Evolutionary conservation across 78 protist species (phyloP).

Genomic region (Pelomyxa schiedti): DNA sequence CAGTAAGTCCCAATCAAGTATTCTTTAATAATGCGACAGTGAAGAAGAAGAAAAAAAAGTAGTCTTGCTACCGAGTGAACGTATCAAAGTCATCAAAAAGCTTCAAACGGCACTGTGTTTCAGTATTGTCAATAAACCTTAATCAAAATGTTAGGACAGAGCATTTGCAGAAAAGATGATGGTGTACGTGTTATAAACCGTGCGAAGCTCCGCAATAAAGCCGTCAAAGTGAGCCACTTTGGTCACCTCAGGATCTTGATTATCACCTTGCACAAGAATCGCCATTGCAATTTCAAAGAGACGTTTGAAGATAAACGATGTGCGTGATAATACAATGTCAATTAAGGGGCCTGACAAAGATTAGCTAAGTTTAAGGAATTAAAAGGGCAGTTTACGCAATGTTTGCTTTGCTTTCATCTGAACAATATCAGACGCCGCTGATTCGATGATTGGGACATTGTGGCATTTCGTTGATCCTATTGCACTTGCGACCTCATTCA

Average conservation of each 20-base stretch:
- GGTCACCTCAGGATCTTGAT: constrained; percentile 2
- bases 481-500: constrained; percentile 60
- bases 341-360: constrained; percentile 35
- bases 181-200: constrained; percentile 1
- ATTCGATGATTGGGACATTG: constrained; percentile 49
- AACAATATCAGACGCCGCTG: constrained; percentile 23
- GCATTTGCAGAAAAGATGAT: constrained; percentile 4
- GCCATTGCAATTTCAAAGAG: constrained; percentile 30
- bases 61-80: too few species aligned
- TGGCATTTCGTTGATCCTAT: constrained; percentile 50
- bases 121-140: constrained; percentile 36
- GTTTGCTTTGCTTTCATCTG: not conserved
- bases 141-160: not conserved
- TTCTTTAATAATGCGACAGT: too few species aligned
- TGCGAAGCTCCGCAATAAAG: constrained; percentile 16
- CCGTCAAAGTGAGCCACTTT: constrained; percentile 29
- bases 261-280: constrained; percentile 12
- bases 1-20: constrained; percentile 59
- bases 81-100: constrained; percentile 55
- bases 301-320: constrained; percentile 30
- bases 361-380: too few species aligned
- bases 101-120: constrained; percentile 17
- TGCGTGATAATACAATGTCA: constrained; percentile 28
- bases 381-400: not conserved
- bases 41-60: too few species aligned